Percentiles rank a stretch among this genome's conserved stretches.
Conservation (phyloP, 192 early-diverging fungal genomes). For the Podila epicladia region DNA sequence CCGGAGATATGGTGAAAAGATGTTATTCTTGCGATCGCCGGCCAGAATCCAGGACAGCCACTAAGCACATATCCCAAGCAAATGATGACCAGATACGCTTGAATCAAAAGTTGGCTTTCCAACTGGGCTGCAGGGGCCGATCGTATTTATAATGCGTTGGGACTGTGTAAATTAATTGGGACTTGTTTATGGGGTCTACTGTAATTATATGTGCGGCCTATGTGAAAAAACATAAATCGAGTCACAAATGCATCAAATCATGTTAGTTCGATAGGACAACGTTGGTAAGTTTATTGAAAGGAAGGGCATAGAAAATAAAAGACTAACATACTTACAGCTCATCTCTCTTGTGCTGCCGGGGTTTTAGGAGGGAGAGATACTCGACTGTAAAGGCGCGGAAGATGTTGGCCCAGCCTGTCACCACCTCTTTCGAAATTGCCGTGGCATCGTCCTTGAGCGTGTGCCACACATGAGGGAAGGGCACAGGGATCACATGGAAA, state of each 20-base stretch:
- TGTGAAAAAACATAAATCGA: too few relatives aligned
- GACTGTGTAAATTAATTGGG: too few relatives aligned
- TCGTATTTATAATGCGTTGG: background rate
- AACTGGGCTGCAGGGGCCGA: background rate
- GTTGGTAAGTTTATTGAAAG: background rate
- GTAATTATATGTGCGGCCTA: too few relatives aligned
- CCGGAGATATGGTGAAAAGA: constrained; percentile 1
- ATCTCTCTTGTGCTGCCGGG: constrained; percentile 24
- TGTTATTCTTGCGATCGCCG: background rate
- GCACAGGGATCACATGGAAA: constrained; percentile 86
- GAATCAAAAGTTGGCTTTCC: constrained; percentile 1
- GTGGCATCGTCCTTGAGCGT: constrained; percentile 75
- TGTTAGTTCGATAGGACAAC: too few relatives aligned
- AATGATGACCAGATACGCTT: constrained; percentile 3
- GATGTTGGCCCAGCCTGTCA: constrained; percentile 81
- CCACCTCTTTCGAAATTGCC: constrained; percentile 67
- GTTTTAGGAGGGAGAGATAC: constrained; percentile 50
- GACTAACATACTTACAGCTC: constrained; percentile 43
- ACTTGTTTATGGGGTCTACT: too few relatives aligned
- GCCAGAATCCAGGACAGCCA: constrained; percentile 3
- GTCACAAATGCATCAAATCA: too few relatives aligned
- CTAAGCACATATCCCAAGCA: constrained; percentile 1
- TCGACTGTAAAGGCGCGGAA: constrained; percentile 83
- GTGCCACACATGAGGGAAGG: constrained; percentile 94
- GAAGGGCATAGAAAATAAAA: background rate